Evolutionary conservation across 2,329 filamentous ascomycete species (phyloP).

Genomic region (Pseudocercospora pini-densiflorae): DNA sequence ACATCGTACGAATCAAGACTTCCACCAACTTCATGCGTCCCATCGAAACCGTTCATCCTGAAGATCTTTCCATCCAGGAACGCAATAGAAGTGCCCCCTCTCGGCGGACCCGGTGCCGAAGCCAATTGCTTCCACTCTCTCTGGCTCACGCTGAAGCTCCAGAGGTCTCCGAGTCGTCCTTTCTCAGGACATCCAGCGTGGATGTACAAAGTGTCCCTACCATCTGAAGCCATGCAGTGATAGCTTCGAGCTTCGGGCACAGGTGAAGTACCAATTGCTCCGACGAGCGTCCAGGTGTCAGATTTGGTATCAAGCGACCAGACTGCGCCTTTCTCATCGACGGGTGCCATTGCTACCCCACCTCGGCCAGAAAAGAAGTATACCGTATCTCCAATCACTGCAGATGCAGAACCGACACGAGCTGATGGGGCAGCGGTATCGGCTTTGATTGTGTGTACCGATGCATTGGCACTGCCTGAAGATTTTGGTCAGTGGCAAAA

Average conservation of each 20-base stretch:
- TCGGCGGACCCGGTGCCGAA: slow-evolving; percentile 67
- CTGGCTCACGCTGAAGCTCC: slow-evolving; percentile 73
- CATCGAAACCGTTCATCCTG: slow-evolving; percentile 82
- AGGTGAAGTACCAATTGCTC: slow-evolving; percentile 53
- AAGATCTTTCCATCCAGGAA: slow-evolving; percentile 69
- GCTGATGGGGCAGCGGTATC: slow-evolving; percentile 59
- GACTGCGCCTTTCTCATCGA: slow-evolving; percentile 74
- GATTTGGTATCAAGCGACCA: slow-evolving; percentile 74
- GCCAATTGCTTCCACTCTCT: slow-evolving; percentile 71
- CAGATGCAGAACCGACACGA: slow-evolving; percentile 74
- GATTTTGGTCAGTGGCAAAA: slow-evolving; percentile 30
- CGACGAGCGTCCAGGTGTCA: slow-evolving; percentile 68
- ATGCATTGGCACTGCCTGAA: slow-evolving; percentile 43
- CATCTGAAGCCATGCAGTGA: slow-evolving; percentile 68
- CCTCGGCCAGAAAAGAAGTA: slow-evolving; percentile 83
- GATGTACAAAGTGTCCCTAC: slow-evolving; percentile 71
- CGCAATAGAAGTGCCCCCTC: slow-evolving; percentile 71
- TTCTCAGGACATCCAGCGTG: slow-evolving; percentile 74
- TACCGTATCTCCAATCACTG: slow-evolving; percentile 69
- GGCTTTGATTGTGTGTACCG: slow-evolving; percentile 22
- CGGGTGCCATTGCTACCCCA: slow-evolving; percentile 68
- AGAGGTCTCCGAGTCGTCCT: slow-evolving; percentile 71
- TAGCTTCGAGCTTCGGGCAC: slow-evolving; percentile 71
- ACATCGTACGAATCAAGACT: slow-evolving; percentile 66
- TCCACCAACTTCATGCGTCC: slow-evolving; percentile 70